phyloP scores from a whole-genome alignment of 768 basidiomycete genomes.

The Termitomyces sp. region DNA sequence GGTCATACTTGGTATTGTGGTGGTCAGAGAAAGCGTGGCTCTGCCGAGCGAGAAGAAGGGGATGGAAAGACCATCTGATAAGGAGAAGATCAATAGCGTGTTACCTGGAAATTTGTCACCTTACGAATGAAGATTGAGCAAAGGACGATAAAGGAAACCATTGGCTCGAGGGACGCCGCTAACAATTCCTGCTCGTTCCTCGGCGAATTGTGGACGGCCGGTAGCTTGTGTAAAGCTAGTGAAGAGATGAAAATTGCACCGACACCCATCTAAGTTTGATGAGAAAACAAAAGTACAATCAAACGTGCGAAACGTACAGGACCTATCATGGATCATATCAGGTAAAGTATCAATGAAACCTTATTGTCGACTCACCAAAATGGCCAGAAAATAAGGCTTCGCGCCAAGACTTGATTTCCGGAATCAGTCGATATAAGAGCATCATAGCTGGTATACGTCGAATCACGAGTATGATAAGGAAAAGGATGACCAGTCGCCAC shows the following conservation, averaged over 20 bases:
- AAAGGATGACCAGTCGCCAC: slow-evolving; percentile 66
- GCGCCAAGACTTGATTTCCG: slow-evolving; percentile 78
- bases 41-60: slow-evolving; percentile 15
- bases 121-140: slow-evolving; percentile 79
- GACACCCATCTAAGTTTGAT: slow-evolving; percentile 71
- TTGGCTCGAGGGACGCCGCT: slow-evolving; percentile 68
- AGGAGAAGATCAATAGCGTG: not conserved
- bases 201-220: slow-evolving; percentile 54
- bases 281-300: not conserved
- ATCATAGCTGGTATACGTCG: slow-evolving; percentile 81
- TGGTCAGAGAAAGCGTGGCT: slow-evolving; percentile 11
- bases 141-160: slow-evolving; percentile 85
- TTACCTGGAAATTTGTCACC: not conserved
- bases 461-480: slow-evolving; percentile 62
- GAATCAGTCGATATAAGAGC: slow-evolving; percentile 75
- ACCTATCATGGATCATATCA: slow-evolving; percentile 26
- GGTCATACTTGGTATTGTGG: slow-evolving; percentile 8
- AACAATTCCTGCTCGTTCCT: slow-evolving; percentile 66
- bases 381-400: slow-evolving; percentile 92
- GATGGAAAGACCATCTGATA: slow-evolving; percentile 14
- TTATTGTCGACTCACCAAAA: slow-evolving; percentile 50
- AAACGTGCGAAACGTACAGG: slow-evolving; percentile 35
- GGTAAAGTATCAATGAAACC: not conserved
- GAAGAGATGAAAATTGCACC: slow-evolving; percentile 86
- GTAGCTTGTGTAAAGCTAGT: slow-evolving; percentile 59